Base-by-base conservation (phyloP, 2,329 filamentous ascomycete species). In the Capronia epimyces region DNA sequence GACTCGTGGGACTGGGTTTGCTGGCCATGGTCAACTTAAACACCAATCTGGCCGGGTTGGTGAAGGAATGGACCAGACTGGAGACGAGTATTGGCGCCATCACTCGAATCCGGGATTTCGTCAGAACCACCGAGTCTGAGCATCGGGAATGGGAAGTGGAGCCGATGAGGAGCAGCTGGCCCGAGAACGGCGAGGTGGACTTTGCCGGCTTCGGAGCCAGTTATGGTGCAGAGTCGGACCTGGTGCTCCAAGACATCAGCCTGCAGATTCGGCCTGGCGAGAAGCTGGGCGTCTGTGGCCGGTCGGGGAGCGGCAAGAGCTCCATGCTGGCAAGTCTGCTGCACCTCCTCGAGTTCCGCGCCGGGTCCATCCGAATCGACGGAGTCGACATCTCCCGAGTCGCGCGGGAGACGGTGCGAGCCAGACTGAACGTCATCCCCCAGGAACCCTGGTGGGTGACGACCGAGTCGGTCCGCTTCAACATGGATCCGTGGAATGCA, bases 51-150 rank as follows among this genome's bases (percentile, higher is more conserved):
- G 75, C 75, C 49, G 62, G 73, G 8, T 63, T 79, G n/a, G 68
- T 79, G 6, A 69, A 69, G 15, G 73, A 70, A 40, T 82, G 78
- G 78, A 81, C 79, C 0, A 70, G 71, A 36, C 65, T 82, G 13
- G 80, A 83, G 57, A 82, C 78, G 0, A 72, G 74, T 31, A 73
- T 83, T 39, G 79, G 79, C 6, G 78, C 78, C 8, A 71, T 83
- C 7, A 69, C 74, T 3, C 70, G 80, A 18, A 70, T 81, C 54
- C 77, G 76, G 60, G 69, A 71, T n/a, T 81, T 81, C 54, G 70
- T 69, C 1, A 66, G 69, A 5, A 69, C 66, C 24, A 70, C 72
- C 1, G 60, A 68, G 8, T 68, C 67, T 1, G 76, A 79, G 56
- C 67, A 77, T 41, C 63, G 64, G 39, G n/a, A n/a, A n/a, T n/a